Conservation (phyloP, 352 stramenopile species). For the Phytophthora colocasiae region DNA sequence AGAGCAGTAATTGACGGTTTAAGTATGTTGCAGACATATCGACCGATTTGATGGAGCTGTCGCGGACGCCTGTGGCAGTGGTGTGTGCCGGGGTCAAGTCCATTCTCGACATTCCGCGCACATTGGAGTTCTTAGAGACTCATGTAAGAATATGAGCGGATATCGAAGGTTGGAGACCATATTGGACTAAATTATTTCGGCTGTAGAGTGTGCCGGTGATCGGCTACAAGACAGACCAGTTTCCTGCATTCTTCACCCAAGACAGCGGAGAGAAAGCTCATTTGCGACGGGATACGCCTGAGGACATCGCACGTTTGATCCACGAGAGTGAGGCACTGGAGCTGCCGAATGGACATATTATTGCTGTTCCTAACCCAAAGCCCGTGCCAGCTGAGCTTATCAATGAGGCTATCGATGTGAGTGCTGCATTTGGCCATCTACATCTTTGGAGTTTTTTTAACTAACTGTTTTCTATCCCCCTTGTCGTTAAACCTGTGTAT, state of each 20-base stretch:
- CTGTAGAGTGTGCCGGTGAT: constrained; percentile 94
- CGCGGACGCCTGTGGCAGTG: constrained; percentile 95
- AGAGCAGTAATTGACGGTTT: constrained; percentile 3
- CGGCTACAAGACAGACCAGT: constrained; percentile 92
- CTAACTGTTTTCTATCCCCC: too few relatives aligned
- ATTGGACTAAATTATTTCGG: background rate
- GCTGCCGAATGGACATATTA: constrained; percentile 85
- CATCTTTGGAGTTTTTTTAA: background rate
- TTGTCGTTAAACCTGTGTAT: constrained; percentile 5
- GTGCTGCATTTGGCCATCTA: background rate
- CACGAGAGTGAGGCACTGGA: constrained; percentile 77
- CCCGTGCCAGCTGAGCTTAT: constrained; percentile 88
- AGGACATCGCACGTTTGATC: constrained; percentile 89
- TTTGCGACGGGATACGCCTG: constrained; percentile 82
- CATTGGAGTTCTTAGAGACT: constrained; percentile 98
- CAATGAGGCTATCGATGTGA: constrained; percentile 90
- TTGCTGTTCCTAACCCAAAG: constrained; percentile 91
- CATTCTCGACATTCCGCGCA: constrained; percentile 97
- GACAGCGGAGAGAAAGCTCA: constrained; percentile 90
- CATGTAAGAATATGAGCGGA: constrained; percentile 44
- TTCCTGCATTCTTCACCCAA: constrained; percentile 98
- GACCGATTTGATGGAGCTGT: constrained; percentile 96
- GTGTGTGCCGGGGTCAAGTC: constrained; percentile 99
- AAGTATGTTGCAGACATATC: constrained; percentile 85
- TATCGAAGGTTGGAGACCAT: background rate